phyloP scores from a whole-genome alignment of 352 stramenopile species.

The Phytophthora megakarya region DNA sequence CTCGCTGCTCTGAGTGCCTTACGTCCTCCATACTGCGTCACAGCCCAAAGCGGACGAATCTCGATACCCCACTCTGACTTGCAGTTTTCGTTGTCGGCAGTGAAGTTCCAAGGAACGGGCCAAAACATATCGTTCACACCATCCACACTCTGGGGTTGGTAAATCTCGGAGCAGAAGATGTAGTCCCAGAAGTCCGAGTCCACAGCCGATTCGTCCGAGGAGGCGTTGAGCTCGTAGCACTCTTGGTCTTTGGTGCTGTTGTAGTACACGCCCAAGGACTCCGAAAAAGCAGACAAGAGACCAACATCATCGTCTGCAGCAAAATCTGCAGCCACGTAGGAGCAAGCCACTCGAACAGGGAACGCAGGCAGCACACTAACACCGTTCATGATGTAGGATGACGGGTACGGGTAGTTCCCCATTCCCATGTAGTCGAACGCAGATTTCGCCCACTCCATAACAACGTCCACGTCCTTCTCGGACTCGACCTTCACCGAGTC shows the following conservation, averaged over 20 bases:
- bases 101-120: slow-evolving; percentile 65
- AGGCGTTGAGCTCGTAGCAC: slow-evolving; percentile 58
- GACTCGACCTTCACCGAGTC: slow-evolving; percentile 47
- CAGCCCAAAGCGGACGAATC: slow-evolving; percentile 66
- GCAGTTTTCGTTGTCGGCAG: slow-evolving; percentile 68
- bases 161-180: slow-evolving; percentile 79
- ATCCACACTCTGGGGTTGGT: slow-evolving; percentile 65
- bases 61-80: slow-evolving; percentile 63
- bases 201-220: slow-evolving; percentile 56
- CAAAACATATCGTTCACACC: slow-evolving; percentile 91
- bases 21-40: slow-evolving; percentile 72
- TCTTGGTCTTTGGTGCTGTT: slow-evolving; percentile 65
- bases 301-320: slow-evolving; percentile 29
- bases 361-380: slow-evolving; percentile 87
- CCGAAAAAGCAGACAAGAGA: slow-evolving; percentile 58
- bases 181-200: slow-evolving; percentile 83
- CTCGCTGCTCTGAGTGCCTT: slow-evolving; percentile 70
- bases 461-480: slow-evolving; percentile 45
- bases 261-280: slow-evolving; percentile 75
- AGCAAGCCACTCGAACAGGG: slow-evolving; percentile 89
- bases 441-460: slow-evolving; percentile 73
- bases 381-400: slow-evolving; percentile 94
- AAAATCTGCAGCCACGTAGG: slow-evolving; percentile 52
- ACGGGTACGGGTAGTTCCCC: slow-evolving; percentile 96
- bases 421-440: slow-evolving; percentile 94